Percentiles rank a stretch among this genome's conserved stretches.
These are phyloP conservation scores for Penicillium mononematosum DNA, from an alignment of 495 filamentous ascomycete genomes.

Conservation along the genomic window DNA sequence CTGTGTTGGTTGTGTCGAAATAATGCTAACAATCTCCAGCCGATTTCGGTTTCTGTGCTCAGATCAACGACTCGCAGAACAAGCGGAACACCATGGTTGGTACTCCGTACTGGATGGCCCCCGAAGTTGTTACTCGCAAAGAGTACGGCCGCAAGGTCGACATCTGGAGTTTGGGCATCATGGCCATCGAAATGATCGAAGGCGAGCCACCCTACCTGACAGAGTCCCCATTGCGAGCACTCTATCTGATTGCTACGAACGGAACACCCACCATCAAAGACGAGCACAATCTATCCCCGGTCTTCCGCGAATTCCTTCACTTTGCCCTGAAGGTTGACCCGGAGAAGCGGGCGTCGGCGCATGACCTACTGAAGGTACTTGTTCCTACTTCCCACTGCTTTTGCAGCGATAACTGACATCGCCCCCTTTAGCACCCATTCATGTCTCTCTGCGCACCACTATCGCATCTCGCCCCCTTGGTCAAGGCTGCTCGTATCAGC, in stretches of 20 bases:
- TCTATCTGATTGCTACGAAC: slow-evolving; percentile 96
- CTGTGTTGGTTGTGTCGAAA: slow-evolving; percentile 6
- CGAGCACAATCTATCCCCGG: slow-evolving; percentile 72
- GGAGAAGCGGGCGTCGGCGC: slow-evolving; percentile 91
- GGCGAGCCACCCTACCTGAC: slow-evolving; percentile 96
- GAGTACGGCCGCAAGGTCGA: slow-evolving; percentile 98
- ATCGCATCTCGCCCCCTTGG: slow-evolving; percentile 75
- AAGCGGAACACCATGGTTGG: slow-evolving; percentile 99
- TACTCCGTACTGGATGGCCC: slow-evolving; percentile 99
- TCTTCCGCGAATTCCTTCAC: slow-evolving; percentile 86
- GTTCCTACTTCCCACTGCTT: slow-evolving; percentile 6
- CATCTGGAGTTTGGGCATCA: slow-evolving; percentile 97
- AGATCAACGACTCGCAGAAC: slow-evolving; percentile 95
- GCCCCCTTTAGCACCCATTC: slow-evolving; percentile 73
- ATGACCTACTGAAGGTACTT: slow-evolving; percentile 82
- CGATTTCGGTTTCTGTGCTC: slow-evolving; percentile 98
- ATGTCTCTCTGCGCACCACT: slow-evolving; percentile 74
- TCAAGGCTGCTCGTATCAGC: slow-evolving; percentile 78
- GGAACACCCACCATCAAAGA: slow-evolving; percentile 95
- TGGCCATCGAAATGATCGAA: slow-evolving; percentile 99
- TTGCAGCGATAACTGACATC: slow-evolving; percentile 27
- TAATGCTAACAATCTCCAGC: slow-evolving; percentile 54
- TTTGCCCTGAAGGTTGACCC: slow-evolving; percentile 93
- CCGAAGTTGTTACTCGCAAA: slow-evolving; percentile 94
- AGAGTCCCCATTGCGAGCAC: slow-evolving; percentile 86